Conservation (phyloP, 1,284 basidiomycete genomes). For the Ustilago shanxiensis region DNA sequence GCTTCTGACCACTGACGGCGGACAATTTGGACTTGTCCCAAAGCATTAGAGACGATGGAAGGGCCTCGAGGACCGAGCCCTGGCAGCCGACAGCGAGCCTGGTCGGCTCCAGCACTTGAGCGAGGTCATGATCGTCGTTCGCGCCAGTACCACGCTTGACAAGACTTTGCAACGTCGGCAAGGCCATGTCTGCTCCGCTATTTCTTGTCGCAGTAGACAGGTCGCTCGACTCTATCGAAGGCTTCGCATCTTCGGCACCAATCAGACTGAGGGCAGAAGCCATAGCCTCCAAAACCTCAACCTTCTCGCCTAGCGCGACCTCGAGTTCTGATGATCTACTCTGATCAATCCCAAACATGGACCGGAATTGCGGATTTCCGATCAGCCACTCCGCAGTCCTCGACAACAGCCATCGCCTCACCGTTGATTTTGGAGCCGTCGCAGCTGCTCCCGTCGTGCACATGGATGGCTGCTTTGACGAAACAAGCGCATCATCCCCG, state of each 20-base stretch:
- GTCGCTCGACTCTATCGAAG: neutral
- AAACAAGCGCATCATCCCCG: neutral
- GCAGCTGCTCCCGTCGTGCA: neutral
- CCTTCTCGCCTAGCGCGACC: constrained; percentile 28
- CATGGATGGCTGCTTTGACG: neutral
- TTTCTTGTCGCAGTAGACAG: neutral
- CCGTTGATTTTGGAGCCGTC: neutral
- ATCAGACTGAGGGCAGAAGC: constrained; percentile 24
- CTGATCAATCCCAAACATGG: constrained; percentile 19
- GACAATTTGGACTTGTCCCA: constrained; percentile 65
- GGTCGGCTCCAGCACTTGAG: constrained; percentile 52
- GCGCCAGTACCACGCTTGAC: neutral
- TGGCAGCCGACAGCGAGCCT: constrained; percentile 56
- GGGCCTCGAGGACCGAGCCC: constrained; percentile 47
- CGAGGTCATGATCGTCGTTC: neutral
- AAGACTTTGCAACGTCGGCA: constrained; percentile 23
- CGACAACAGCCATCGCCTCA: constrained; percentile 31
- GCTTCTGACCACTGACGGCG: constrained; percentile 55
- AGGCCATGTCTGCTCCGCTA: neutral
- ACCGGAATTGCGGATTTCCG: constrained; percentile 41
- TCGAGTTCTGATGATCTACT: neutral
- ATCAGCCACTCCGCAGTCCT: constrained; percentile 38
- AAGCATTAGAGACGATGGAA: constrained; percentile 54
- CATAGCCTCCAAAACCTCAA: constrained; percentile 42
- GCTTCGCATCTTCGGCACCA: neutral